Conservation (phyloP, 208 protist species). For the Naegleria fowleri region DNA sequence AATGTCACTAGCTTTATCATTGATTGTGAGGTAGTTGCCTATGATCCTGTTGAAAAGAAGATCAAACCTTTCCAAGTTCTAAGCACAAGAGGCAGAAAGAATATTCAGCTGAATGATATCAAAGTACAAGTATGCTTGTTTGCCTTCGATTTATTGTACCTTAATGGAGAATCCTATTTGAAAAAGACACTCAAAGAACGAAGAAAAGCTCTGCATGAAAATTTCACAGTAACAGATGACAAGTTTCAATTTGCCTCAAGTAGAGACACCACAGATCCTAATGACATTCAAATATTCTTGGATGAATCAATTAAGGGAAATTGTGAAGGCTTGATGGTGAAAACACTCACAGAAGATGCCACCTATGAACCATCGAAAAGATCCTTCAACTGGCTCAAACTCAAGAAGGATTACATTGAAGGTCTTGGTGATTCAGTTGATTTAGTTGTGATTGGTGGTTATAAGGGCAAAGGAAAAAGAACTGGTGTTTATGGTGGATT, state of each 20-base stretch:
- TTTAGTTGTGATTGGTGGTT: slow-evolving; percentile 96
- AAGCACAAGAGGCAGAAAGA: slow-evolving; percentile 65
- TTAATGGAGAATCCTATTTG: slow-evolving; percentile 90
- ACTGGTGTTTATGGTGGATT: slow-evolving; percentile 94
- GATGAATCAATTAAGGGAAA: slow-evolving; percentile 78
- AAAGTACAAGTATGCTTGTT: slow-evolving; percentile 41
- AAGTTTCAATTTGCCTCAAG: slow-evolving; percentile 78
- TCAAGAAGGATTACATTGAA: slow-evolving; percentile 98
- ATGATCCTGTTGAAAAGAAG: slow-evolving; percentile 70
- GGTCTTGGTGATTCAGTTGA: slow-evolving; percentile 93
- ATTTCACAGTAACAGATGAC: slow-evolving; percentile 32
- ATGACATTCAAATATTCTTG: slow-evolving; percentile 92
- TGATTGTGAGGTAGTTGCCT: slow-evolving; percentile 96
- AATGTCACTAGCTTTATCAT: slow-evolving; percentile 90
- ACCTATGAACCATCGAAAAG: slow-evolving; percentile 86
- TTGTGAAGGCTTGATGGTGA: slow-evolving; percentile 98
- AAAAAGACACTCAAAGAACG: slow-evolving; percentile 69
- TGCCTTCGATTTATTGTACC: slow-evolving; percentile 96
- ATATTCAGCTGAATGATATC: background rate
- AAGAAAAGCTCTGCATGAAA: slow-evolving; percentile 59
- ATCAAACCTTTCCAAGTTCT: slow-evolving; percentile 88
- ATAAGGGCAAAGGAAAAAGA: slow-evolving; percentile 94
- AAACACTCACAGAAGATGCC: slow-evolving; percentile 73
- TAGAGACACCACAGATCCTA: slow-evolving; percentile 63
- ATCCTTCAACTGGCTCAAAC: slow-evolving; percentile 92